Evolutionary conservation across 2,329 filamentous ascomycete species (phyloP), one percentile per base, ranked within the genome.

Genomic region (Aspergillus aculeatus): DNA sequence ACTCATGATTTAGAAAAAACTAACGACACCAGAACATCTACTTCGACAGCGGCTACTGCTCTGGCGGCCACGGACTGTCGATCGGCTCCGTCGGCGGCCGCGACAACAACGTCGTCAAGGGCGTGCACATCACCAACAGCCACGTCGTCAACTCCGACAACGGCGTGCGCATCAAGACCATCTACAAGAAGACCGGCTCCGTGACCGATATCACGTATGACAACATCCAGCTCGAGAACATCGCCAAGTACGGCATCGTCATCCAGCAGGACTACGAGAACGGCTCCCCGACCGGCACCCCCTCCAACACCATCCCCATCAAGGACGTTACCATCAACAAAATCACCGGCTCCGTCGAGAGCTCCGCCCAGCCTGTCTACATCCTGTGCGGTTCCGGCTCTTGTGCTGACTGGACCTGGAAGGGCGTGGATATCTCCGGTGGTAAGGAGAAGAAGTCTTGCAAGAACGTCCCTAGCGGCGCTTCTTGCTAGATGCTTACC

Each of bases 241-340:
- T 83, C 60, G 71, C 70, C 5, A 67, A 83, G 49, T 82, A 83
- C 65, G 81, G 81, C 23, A 80, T 84, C 56, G 80, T 81, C 58
- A 74, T 83, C 47, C 74, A 82, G 70, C 80, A 83, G 70, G 81
- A 83, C 66, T 84, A 83, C 65, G 66, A 81, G 57, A 83, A 83
- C 63, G 81, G 77, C 10, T 75, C 76, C 3, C 69, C 76, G 5
- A 77, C 72, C 5, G 77, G 76, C 1, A 62, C 62, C 11, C 72
- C 77, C 7, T 72, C 72, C 1, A 77, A 76, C 52, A 76, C 75
- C 2, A 74, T 80, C 4, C 65, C 64, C 2, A 77, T 80, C 50
- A 60, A 59, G 21, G 72, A 72, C 50, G 52, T 80, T 1, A 60
- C 65, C 10, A 73, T 79, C 53, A 64, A 70, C 47, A 71, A 76